phyloP scores from a whole-genome alignment of 192 early-diverging fungal genomes.

The Pilobolus umbonatus region DNA sequence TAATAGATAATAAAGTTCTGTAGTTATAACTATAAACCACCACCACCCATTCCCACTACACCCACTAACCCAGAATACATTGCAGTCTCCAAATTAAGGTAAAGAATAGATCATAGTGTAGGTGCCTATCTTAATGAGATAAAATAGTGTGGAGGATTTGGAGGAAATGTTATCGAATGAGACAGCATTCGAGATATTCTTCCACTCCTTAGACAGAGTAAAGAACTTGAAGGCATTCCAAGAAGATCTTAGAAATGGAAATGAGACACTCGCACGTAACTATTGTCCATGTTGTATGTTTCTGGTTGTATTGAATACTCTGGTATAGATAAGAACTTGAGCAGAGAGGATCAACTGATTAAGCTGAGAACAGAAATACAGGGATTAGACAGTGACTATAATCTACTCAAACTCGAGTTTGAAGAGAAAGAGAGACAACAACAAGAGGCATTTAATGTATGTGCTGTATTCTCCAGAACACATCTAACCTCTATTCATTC shows the following conservation, averaged over 20 bases:
- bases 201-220: conserved; percentile 35
- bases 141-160: conserved; percentile 34
- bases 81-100: conserved; percentile 2
- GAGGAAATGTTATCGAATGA: conserved; percentile 37
- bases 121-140: too few relatives aligned
- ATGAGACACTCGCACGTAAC: conserved; percentile 48
- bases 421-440: conserved; percentile 10
- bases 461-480: neutral
- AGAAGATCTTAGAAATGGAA: conserved; percentile 43
- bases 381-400: conserved; percentile 32
- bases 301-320: neutral
- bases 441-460: neutral
- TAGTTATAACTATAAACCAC: conserved; percentile 29
- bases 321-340: conserved; percentile 37
- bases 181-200: conserved; percentile 36
- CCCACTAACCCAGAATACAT: conserved; percentile 6
- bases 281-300: neutral
- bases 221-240: conserved; percentile 39
- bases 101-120: conserved; percentile 19
- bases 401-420: conserved; percentile 19
- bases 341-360: conserved; percentile 34
- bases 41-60: conserved; percentile 32
- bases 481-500: neutral
- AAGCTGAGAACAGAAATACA: conserved; percentile 36
- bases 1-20: neutral